Percentiles rank a stretch among this genome's conserved stretches.
Conservation (phyloP, 495 filamentous ascomycete species). For the Tirmania nivea region DNA sequence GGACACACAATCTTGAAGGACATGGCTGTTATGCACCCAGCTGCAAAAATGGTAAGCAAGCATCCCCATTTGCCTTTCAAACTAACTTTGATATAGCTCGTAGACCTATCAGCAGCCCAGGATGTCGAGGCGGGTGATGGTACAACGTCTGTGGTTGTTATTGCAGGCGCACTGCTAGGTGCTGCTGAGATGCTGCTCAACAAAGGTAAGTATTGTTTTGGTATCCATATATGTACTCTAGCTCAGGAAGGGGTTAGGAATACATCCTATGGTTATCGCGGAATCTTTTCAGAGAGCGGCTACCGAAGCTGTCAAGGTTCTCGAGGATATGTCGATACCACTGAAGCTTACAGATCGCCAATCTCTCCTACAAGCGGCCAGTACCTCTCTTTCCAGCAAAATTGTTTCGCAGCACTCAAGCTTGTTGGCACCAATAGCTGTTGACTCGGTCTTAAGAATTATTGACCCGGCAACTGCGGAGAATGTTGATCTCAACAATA, state of each 20-base stretch:
- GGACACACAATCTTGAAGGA: slow-evolving; percentile 96
- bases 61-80: not conserved
- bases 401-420: slow-evolving; percentile 93
- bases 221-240: not conserved
- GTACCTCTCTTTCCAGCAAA: slow-evolving; percentile 93
- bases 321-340: slow-evolving; percentile 88
- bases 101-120: slow-evolving; percentile 88
- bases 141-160: slow-evolving; percentile 94
- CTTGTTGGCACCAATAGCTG: slow-evolving; percentile 83
- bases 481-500: slow-evolving; percentile 90
- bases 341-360: slow-evolving; percentile 72
- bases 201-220: slow-evolving; percentile 36
- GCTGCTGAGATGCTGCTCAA: slow-evolving; percentile 72
- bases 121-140: slow-evolving; percentile 97
- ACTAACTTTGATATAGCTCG: slow-evolving; percentile 27
- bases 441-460: slow-evolving; percentile 83
- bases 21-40: slow-evolving; percentile 97
- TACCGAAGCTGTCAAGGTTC: slow-evolving; percentile 61
- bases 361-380: slow-evolving; percentile 84
- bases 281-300: slow-evolving; percentile 94
- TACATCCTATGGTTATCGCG: slow-evolving; percentile 93
- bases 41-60: slow-evolving; percentile 57
- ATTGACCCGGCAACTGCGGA: slow-evolving; percentile 88
- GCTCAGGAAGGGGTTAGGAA: slow-evolving; percentile 24
- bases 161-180: slow-evolving; percentile 80